A percentile compares a stretch with the other conserved stretches of the same genome.
Evolutionary conservation across 495 filamentous ascomycete species (phyloP).

Genomic region (Aspergillus indologenus): DNA sequence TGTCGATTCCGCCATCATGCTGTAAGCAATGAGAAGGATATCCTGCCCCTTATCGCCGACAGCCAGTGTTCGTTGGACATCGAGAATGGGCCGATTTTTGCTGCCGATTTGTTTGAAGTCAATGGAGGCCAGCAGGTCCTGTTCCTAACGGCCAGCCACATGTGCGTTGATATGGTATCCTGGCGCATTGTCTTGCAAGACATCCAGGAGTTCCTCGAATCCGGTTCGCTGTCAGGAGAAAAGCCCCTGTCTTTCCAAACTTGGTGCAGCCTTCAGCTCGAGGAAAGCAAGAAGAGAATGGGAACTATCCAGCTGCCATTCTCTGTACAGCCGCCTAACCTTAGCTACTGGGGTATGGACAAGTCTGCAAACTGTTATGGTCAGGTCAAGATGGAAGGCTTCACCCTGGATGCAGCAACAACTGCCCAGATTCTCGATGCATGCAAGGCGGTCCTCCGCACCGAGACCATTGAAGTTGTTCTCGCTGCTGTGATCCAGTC

Average conservation of each 20-base stretch:
- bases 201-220: slow-evolving; percentile 57
- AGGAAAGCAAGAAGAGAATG: slow-evolving; percentile 31
- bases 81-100: slow-evolving; percentile 41
- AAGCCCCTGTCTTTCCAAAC: slow-evolving; percentile 59
- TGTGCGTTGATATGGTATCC: slow-evolving; percentile 68
- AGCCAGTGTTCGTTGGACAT: slow-evolving; percentile 44
- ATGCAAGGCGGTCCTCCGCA: slow-evolving; percentile 46
- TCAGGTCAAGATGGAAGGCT: slow-evolving; percentile 41
- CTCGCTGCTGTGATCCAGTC: slow-evolving; percentile 50
- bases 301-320: slow-evolving; percentile 31
- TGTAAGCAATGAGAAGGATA: slow-evolving; percentile 28
- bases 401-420: slow-evolving; percentile 42
- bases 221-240: slow-evolving; percentile 35
- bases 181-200: slow-evolving; percentile 68
- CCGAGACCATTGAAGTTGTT: slow-evolving; percentile 54
- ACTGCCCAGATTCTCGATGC: slow-evolving; percentile 43
- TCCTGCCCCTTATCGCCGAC: slow-evolving; percentile 31
- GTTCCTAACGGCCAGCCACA: slow-evolving; percentile 64
- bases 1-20: slow-evolving; percentile 38
- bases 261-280: slow-evolving; percentile 53
- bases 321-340: slow-evolving; percentile 28
- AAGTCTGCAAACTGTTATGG: slow-evolving; percentile 44
- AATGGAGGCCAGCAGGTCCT: slow-evolving; percentile 52
- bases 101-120: slow-evolving; percentile 51
- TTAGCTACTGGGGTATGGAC: slow-evolving; percentile 55